Percentiles rank a stretch among this genome's conserved stretches.
These are phyloP conservation scores for Pyrus hybrid DNA, from an alignment of 331 rosid genomes.

Conservation along the genomic window DNA sequence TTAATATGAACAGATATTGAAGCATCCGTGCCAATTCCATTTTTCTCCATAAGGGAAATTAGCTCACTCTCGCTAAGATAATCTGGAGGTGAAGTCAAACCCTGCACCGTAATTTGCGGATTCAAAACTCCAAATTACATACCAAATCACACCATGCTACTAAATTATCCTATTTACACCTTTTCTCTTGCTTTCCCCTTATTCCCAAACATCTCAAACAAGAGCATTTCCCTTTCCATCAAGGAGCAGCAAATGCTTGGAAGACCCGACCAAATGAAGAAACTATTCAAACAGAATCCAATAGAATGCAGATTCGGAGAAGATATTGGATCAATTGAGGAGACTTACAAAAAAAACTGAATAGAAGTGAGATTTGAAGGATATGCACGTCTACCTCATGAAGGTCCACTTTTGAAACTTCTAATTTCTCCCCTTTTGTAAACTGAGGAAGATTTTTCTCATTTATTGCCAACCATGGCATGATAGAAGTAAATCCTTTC, in stretches of 20 bases:
- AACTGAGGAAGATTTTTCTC: slow-evolving; percentile 85
- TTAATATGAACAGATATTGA: slow-evolving; percentile 93
- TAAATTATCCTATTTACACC: background rate
- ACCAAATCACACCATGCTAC: slow-evolving; percentile 5
- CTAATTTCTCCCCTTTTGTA: slow-evolving; percentile 70
- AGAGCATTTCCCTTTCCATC: background rate
- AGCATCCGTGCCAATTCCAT: slow-evolving; percentile 97
- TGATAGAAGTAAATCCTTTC: slow-evolving; percentile 74
- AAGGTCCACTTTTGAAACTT: slow-evolving; percentile 65
- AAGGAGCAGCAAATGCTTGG: background rate
- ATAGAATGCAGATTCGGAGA: background rate
- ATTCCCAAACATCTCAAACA: background rate
- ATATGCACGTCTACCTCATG: slow-evolving; percentile 59
- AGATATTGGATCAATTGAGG: background rate
- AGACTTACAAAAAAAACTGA: background rate
- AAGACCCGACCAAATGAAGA: background rate
- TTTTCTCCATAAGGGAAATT: slow-evolving; percentile 93
- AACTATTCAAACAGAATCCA: background rate
- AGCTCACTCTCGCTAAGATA: slow-evolving; percentile 91
- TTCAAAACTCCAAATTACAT: slow-evolving; percentile 2
- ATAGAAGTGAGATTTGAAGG: background rate
- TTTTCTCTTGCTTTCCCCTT: background rate
- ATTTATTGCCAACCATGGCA: slow-evolving; percentile 89
- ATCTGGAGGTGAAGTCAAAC: slow-evolving; percentile 79
- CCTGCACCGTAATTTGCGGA: slow-evolving; percentile 45